These are phyloP conservation scores for Suillus spraguei DNA, from an alignment of 768 basidiomycete genomes.

Conservation along the genomic window DNA sequence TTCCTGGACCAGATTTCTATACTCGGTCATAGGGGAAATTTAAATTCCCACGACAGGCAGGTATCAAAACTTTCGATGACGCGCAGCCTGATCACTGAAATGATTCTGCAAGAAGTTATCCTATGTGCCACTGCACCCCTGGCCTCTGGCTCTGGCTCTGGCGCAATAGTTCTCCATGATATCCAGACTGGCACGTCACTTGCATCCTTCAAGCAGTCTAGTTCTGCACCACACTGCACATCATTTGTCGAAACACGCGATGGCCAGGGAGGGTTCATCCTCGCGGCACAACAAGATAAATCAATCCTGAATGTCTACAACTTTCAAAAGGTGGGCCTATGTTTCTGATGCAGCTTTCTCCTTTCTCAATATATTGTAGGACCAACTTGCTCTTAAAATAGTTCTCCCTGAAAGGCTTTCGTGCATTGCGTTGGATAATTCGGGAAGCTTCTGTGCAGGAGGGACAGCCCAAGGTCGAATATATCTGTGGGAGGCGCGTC, in stretches of 20 bases:
- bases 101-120: conserved; percentile 67
- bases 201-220: conserved; percentile 90
- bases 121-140: conserved; percentile 61
- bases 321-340: conserved; percentile 79
- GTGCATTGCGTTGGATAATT: conserved; percentile 73
- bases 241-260: conserved; percentile 65
- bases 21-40: too few relatives aligned
- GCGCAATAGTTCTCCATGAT: conserved; percentile 78
- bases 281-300: conserved; percentile 88
- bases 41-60: too few relatives aligned
- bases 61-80: too few relatives aligned
- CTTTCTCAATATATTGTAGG: conserved; percentile 47
- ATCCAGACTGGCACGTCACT: conserved; percentile 74
- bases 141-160: conserved; percentile 42
- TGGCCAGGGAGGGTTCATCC: conserved; percentile 80
- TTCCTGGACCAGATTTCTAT: neutral
- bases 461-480: conserved; percentile 88
- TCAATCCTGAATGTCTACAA: conserved; percentile 87
- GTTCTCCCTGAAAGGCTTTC: conserved; percentile 89
- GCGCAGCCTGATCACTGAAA: neutral
- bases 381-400: conserved; percentile 85
- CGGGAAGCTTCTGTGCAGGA: conserved; percentile 80
- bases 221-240: conserved; percentile 63
- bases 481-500: conserved; percentile 93
- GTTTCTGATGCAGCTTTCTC: neutral